Evolutionary conservation across 257 asterid species (phyloP).

Genomic region (Gentiana macrophylla): DNA sequence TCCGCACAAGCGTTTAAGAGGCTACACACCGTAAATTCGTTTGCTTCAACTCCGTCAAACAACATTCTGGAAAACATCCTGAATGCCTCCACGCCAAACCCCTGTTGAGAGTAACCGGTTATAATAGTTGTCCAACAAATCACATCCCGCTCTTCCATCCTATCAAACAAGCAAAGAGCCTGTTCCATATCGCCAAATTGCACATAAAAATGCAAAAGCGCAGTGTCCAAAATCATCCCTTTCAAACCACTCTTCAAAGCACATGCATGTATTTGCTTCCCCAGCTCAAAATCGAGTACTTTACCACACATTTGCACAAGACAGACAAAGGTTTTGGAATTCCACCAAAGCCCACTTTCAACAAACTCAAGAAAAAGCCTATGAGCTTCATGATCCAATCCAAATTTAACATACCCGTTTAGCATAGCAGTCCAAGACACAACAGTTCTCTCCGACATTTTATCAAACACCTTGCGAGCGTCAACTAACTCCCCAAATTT

Average conservation of each 20-base stretch:
- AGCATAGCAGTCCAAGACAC: slow-evolving; percentile 97
- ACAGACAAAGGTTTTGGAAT: slow-evolving; percentile 65
- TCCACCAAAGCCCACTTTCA: slow-evolving; percentile 36
- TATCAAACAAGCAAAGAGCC: slow-evolving; percentile 46
- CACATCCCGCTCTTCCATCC: slow-evolving; percentile 48
- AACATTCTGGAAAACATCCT: slow-evolving; percentile 44
- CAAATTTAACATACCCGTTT: slow-evolving; percentile 63
- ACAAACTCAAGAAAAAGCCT: slow-evolving; percentile 43
- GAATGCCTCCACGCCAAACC: slow-evolving; percentile 47
- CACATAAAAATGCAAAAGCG: slow-evolving; percentile 55
- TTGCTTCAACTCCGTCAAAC: slow-evolving; percentile 51
- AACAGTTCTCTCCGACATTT: slow-evolving; percentile 55
- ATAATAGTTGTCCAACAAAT: slow-evolving; percentile 85
- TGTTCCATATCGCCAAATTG: slow-evolving; percentile 53
- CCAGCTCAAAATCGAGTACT: slow-evolving; percentile 44
- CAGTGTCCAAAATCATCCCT: slow-evolving; percentile 52
- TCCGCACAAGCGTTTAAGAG: slow-evolving; percentile 72
- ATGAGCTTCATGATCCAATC: slow-evolving; percentile 37
- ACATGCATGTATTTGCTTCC: slow-evolving; percentile 66
- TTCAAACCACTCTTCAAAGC: slow-evolving; percentile 40
- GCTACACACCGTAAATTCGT: slow-evolving; percentile 71
- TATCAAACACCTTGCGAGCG: slow-evolving; percentile 67
- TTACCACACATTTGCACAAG: slow-evolving; percentile 47
- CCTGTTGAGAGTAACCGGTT: slow-evolving; percentile 66
- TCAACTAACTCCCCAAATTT: slow-evolving; percentile 41